Conservation (phyloP, 192 early-diverging fungal species). For the Podila clonocystis region DNA sequence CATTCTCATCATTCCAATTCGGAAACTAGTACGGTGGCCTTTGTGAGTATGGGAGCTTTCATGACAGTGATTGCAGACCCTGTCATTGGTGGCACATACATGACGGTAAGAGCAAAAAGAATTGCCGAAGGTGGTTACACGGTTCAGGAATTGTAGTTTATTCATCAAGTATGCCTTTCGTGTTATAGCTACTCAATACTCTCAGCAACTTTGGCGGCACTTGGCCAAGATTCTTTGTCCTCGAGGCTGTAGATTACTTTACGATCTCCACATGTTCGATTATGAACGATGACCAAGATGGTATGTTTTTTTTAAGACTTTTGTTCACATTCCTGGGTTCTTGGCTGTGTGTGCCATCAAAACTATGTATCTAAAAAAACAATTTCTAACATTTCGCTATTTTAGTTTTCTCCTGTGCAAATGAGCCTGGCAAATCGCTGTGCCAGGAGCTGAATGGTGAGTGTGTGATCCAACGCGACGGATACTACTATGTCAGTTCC, state of each 20-base stretch:
- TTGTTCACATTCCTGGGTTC: background rate
- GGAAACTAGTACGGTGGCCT: slow-evolving; percentile 81
- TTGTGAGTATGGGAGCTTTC: slow-evolving; percentile 95
- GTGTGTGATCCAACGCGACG: slow-evolving; percentile 82
- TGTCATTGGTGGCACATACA: slow-evolving; percentile 90
- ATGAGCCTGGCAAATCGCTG: slow-evolving; percentile 67
- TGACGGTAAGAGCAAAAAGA: slow-evolving; percentile 57
- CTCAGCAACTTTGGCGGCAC: slow-evolving; percentile 97
- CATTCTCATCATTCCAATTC: background rate
- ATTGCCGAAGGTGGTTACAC: background rate
- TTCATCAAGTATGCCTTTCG: background rate
- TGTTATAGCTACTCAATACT: slow-evolving; percentile 81
- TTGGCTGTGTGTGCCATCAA: background rate
- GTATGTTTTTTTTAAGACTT: background rate
- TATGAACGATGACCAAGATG: slow-evolving; percentile 11
- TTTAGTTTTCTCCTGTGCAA: slow-evolving; percentile 65
- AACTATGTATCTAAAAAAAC: too few relatives aligned
- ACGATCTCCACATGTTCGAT: slow-evolving; percentile 81
- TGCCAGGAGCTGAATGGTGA: slow-evolving; percentile 74
- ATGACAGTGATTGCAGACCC: slow-evolving; percentile 97
- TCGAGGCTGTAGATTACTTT: slow-evolving; percentile 90
- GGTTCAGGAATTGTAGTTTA: background rate
- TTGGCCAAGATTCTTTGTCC: slow-evolving; percentile 95
- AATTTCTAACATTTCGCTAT: background rate
- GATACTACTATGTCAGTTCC: slow-evolving; percentile 86